Base-by-base conservation (phyloP, 148 eudicot genomes). In the Arctostaphylos glauca region DNA sequence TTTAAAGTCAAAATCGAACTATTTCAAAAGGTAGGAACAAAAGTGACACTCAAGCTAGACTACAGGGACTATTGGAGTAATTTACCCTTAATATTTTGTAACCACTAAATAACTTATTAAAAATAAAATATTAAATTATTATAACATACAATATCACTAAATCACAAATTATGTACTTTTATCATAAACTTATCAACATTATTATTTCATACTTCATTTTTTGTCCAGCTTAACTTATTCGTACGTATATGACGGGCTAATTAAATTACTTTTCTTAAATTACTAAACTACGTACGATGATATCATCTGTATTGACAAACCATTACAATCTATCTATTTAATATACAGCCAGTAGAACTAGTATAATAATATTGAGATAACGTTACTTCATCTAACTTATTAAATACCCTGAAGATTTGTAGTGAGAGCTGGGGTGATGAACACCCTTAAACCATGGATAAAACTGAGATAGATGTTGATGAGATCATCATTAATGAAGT, bases 401-500 rank as follows among this genome's bases (percentile, higher is more conserved):
- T 56, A 55, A 49, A 23, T 16, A 25, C 60, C 60, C 21, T 62
- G 12, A 60, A 46, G 72, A 79, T 44, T 64, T 47, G 38, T 43
- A 48, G 8, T 0, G 74, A 3, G 52, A 53, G 44, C 41, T 62
- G 71, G 44, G 38, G n/a, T 31, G 73, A 21, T 64, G 67, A 60
- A 10, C n/a, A 6, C 54, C 58, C 46, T 64, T 80, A 25, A 80
- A 25, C 10, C 25, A 48, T 54, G 73, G 19, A 43, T 62, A 41
- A 72, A 21, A 62, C 79, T 31, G 46, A 53, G 55, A 38, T 73
- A 60, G 72, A 44, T 60, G 56, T n/a, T 62, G 68, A 79, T 60
- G 55, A 58, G 9, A 59, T 21, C 71, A 47, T 47, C 71, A 46
- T 47, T 2, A 21, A 62, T 41, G 80, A 77, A 54, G 49, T 54